Percentiles rank a stretch among this genome's conserved stretches.
Evolutionary conservation across 2,329 filamentous ascomycete genomes (phyloP).

Genomic region (Trichoderma breve): DNA sequence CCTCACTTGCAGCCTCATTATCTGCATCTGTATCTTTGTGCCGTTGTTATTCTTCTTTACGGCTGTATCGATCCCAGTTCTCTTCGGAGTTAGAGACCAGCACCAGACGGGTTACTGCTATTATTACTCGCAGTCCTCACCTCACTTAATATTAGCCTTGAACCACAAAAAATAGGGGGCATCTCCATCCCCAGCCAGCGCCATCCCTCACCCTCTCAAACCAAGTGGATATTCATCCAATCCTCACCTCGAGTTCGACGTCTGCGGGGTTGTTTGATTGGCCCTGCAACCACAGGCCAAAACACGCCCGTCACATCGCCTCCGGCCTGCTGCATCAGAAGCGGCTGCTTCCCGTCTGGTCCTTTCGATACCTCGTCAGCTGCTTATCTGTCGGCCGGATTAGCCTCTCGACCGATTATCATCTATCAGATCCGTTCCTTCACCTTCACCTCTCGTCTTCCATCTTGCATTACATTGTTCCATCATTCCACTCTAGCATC

Average conservation of each 20-base stretch:
- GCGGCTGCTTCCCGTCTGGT: constrained; percentile 11
- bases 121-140: neutral
- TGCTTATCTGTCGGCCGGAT: constrained; percentile 8
- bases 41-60: neutral
- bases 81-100: neutral
- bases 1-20: neutral
- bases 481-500: neutral
- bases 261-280: constrained; percentile 20
- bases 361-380: constrained; percentile 6
- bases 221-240: neutral
- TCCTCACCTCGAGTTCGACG: constrained; percentile 2
- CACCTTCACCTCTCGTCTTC: neutral
- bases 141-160: neutral
- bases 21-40: neutral
- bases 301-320: constrained; percentile 15
- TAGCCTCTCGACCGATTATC: neutral
- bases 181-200: neutral
- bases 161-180: neutral
- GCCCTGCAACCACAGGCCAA: constrained; percentile 11
- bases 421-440: constrained; percentile 8
- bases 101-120: neutral
- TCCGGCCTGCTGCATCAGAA: constrained; percentile 4
- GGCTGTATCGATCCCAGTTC: neutral
- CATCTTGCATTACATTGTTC: constrained; percentile 11
- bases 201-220: neutral